Evolutionary conservation across 148 eudicot genomes (phyloP), one percentile per base, ranked within the genome.

Genomic region (Bassia scoparia): DNA sequence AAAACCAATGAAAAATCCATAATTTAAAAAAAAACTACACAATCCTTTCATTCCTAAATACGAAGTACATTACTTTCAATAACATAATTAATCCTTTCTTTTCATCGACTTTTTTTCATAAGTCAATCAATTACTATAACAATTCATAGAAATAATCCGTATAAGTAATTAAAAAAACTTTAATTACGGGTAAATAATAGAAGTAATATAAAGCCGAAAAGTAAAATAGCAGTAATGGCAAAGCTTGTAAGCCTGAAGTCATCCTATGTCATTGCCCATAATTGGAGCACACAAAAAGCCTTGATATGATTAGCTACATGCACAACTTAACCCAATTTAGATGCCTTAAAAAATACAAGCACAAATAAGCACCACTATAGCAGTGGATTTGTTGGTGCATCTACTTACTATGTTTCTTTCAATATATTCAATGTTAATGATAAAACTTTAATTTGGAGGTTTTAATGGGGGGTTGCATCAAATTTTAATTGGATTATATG

Each of bases 191-290:
- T n/a, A n/a, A n/a, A n/a, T n/a, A n/a, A n/a, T n/a, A n/a, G n/a
- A n/a, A n/a, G n/a, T n/a, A n/a, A n/a, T n/a, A n/a, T n/a, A n/a
- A n/a, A n/a, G n/a, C n/a, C n/a, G n/a, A n/a, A n/a, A n/a, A n/a
- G n/a, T n/a, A n/a, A n/a, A n/a, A n/a, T 46, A 29, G 8, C 21
- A 8, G 30, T 16, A n/a, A 23, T 24, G n/a, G 69, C 4, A 48
- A 24, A n/a, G 70, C 29, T 31, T 66, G 77, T 55, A 59, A 61
- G 74, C 26, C 41, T 69, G 68, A 61, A 68, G 63, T 76, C 79
- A 76, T 38, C 67, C 48, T 66, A 67, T 78, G 72, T 72, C 80
- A 78, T 72, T 44, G 14, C 56, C 80, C 80, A 77, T 65, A 71
- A 54, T 65, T 55, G 67, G 59, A 41, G 67, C 72, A 24, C 60